Evolutionary conservation across 2,329 filamentous ascomycete genomes (phyloP).

Genomic region (Aureobasidium lini): DNA sequence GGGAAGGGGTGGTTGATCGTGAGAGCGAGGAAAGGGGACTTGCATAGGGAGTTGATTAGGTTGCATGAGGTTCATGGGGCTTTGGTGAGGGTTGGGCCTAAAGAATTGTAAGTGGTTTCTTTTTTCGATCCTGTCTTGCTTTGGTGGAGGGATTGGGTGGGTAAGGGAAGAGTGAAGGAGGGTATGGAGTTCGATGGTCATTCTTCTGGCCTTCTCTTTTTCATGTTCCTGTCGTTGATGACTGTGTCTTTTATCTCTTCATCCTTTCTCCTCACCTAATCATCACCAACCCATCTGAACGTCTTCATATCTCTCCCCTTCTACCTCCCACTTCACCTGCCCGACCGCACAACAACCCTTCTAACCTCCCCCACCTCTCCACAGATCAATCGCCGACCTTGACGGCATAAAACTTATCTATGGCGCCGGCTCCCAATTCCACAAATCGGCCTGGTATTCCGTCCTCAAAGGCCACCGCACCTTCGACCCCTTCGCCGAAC

Average conservation of each 20-base stretch:
- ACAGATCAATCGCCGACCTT: slow-evolving; percentile 1
- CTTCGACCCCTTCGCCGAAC: slow-evolving; percentile 29
- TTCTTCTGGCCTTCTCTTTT: too few species aligned
- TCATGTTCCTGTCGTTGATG: too few species aligned
- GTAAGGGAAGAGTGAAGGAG: too few species aligned
- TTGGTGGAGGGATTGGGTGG: too few species aligned
- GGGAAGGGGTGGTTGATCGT: slow-evolving; percentile 24
- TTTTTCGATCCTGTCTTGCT: background rate
- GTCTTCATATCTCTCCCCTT: too few species aligned
- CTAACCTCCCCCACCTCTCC: background rate
- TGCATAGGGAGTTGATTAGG: slow-evolving; percentile 23
- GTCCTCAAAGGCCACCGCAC: slow-evolving; percentile 27
- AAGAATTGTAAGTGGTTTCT: slow-evolving; percentile 21
- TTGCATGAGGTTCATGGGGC: slow-evolving; percentile 25
- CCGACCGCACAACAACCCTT: background rate
- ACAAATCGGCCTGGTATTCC: slow-evolving; percentile 30
- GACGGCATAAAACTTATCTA: slow-evolving; percentile 8
- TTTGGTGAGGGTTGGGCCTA: slow-evolving; percentile 26
- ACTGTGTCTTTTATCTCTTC: too few species aligned
- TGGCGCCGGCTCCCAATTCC: slow-evolving; percentile 28
- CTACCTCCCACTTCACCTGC: background rate
- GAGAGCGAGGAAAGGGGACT: slow-evolving; percentile 25
- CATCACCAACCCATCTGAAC: too few species aligned
- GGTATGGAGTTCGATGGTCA: too few species aligned
- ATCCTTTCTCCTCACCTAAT: too few species aligned